Conservation (phyloP, 805 yeast species). For the Ogataea zsoltii region DNA sequence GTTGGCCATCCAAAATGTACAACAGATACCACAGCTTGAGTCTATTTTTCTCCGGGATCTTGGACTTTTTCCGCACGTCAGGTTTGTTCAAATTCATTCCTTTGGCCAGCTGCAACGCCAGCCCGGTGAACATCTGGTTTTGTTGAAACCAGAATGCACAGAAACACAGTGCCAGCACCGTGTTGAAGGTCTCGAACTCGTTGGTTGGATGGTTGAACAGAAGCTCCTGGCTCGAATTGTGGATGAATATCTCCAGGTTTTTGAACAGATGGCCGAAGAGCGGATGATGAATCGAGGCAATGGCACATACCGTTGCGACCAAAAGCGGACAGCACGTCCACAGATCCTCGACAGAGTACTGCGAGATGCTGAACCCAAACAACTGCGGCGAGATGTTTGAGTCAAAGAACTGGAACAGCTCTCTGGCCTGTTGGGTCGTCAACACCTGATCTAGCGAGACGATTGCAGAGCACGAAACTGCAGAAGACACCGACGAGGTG, state of each 20-base stretch:
- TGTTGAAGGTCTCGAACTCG: constrained; percentile 54
- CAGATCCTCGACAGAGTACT: constrained; percentile 46
- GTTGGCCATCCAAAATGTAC: constrained; percentile 68
- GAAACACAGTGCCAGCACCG: constrained; percentile 61
- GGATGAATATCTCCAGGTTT: constrained; percentile 32
- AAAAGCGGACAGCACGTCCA: constrained; percentile 60
- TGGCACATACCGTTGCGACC: constrained; percentile 59
- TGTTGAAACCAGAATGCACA: constrained; percentile 72
- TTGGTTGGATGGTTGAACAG: constrained; percentile 38
- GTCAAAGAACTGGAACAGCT: constrained; percentile 52
- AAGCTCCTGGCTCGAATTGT: constrained; percentile 31
- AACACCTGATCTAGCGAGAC: constrained; percentile 22
- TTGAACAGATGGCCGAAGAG: constrained; percentile 26
- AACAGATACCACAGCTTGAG: constrained; percentile 66
- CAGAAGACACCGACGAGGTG: not conserved
- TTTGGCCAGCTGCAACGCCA: constrained; percentile 67
- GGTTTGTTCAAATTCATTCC: constrained; percentile 45
- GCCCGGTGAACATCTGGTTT: constrained; percentile 63
- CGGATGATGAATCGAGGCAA: constrained; percentile 64
- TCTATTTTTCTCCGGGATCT: constrained; percentile 41
- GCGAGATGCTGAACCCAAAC: constrained; percentile 62
- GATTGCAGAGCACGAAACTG: no score
- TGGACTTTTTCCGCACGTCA: constrained; percentile 12
- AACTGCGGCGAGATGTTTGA: constrained; percentile 59
- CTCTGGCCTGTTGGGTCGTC: constrained; percentile 38